Percentiles rank a stretch among this genome's conserved stretches.
These are phyloP conservation scores for Funneliformis mosseae DNA, from an alignment of 192 early-diverging fungal genomes.

Conservation along the genomic window DNA sequence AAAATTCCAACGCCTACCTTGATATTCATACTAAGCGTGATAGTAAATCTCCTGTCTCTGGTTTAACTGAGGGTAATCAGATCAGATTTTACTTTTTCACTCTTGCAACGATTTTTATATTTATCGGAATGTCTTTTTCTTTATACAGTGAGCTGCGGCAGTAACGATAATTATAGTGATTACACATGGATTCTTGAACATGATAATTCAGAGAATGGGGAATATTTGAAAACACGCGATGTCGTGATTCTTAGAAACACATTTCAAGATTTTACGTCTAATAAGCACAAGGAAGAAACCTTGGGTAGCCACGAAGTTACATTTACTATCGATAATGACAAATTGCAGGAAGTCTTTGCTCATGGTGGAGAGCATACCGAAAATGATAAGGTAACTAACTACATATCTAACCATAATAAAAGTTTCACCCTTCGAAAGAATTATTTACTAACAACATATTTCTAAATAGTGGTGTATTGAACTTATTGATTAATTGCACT, in stretches of 20 bases:
- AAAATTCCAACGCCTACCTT: background rate
- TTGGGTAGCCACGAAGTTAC: background rate
- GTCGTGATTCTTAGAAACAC: background rate
- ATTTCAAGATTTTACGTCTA: background rate
- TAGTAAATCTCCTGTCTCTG: background rate
- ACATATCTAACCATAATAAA: background rate
- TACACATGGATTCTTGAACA: background rate
- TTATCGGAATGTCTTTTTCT: background rate
- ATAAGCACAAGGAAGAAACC: background rate
- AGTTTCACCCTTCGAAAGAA: background rate
- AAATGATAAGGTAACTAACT: background rate
- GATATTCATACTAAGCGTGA: background rate
- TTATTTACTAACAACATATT: background rate
- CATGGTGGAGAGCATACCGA: background rate
- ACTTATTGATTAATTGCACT: background rate
- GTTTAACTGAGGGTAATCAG: background rate
- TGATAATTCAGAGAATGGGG: background rate
- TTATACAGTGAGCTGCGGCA: background rate
- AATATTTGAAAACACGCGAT: background rate
- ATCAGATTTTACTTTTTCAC: background rate
- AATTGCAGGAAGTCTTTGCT: background rate
- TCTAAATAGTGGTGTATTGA: background rate
- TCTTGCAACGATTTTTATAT: background rate
- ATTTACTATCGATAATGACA: background rate
- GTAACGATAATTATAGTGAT: background rate